Conservation (phyloP, 768 basidiomycete species). For the Cystofilobasidium ferigula region DNA sequence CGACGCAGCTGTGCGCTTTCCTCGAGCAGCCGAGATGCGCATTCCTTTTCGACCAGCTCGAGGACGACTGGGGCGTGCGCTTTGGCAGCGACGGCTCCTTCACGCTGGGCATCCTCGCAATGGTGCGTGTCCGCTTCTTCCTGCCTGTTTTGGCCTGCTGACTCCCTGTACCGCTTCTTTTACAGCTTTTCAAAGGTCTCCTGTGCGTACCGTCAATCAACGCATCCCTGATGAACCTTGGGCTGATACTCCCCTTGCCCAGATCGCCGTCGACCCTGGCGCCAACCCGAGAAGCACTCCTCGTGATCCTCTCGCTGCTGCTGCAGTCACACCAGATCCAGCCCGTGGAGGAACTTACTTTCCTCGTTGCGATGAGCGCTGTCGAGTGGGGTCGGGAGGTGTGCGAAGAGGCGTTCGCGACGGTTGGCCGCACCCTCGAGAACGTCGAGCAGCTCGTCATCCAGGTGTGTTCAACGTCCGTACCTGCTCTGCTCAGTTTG, state of each 20-base stretch:
- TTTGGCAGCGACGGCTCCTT: neutral
- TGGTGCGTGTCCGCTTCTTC: neutral
- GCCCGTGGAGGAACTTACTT: neutral
- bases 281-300: neutral
- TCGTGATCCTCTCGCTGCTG: neutral
- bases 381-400: neutral
- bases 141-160: too few relatives aligned
- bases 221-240: neutral
- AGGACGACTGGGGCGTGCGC: conserved; percentile 5
- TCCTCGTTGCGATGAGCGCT: neutral
- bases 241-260: neutral
- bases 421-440: neutral
- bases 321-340: neutral
- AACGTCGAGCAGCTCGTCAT: neutral
- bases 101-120: neutral
- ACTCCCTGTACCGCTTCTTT: neutral
- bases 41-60: neutral
- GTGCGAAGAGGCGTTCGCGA: neutral
- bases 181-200: neutral
- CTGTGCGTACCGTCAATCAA: neutral
- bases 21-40: neutral
- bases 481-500: too few relatives aligned
- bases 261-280: neutral
- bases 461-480: neutral
- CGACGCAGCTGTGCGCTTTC: neutral